A percentile compares a stretch with the other conserved stretches of the same genome.
Conservation (phyloP, 805 yeast species). For the Jamesozyma piceae region DNA sequence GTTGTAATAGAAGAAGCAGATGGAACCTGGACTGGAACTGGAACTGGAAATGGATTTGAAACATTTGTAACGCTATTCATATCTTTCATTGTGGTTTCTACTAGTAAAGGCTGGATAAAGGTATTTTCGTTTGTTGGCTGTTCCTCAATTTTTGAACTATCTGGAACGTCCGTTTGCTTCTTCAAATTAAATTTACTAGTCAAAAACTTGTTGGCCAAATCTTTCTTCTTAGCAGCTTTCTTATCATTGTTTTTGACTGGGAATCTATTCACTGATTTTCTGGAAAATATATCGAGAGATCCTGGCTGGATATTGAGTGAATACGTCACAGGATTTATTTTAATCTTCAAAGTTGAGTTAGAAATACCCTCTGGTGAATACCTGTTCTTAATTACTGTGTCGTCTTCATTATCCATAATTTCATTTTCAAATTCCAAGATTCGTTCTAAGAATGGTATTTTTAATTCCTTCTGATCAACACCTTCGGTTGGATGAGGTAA, state of each 20-base stretch:
- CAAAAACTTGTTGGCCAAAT: too few species aligned
- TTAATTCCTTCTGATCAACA: constrained; percentile 64
- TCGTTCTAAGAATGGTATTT: constrained; percentile 67
- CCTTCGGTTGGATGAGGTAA: constrained; percentile 98
- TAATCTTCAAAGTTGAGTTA: constrained; percentile 64
- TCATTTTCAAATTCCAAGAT: constrained; percentile 43
- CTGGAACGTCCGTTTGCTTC: too few species aligned
- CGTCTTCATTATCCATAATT: constrained; percentile 24
- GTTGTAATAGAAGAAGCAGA: too few species aligned
- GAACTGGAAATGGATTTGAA: too few species aligned
- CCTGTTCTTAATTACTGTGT: constrained; percentile 4
- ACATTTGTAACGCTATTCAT: too few species aligned
- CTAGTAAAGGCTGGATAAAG: too few species aligned
- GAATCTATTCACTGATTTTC: constrained; percentile 43
- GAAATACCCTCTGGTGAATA: constrained; percentile 46
- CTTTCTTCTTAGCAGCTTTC: too few species aligned
- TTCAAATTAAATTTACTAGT: too few species aligned
- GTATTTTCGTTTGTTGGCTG: not conserved
- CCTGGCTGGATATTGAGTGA: constrained; percentile 71
- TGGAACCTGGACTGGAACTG: too few species aligned
- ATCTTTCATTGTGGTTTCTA: too few species aligned
- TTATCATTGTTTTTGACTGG: constrained; percentile 13
- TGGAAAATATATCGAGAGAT: constrained; percentile 69
- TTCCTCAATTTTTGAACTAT: too few species aligned
- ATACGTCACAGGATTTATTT: constrained; percentile 70